Evolutionary conservation across 169 alveolate genomes (phyloP).

Genomic region (Babesia bigemina): DNA sequence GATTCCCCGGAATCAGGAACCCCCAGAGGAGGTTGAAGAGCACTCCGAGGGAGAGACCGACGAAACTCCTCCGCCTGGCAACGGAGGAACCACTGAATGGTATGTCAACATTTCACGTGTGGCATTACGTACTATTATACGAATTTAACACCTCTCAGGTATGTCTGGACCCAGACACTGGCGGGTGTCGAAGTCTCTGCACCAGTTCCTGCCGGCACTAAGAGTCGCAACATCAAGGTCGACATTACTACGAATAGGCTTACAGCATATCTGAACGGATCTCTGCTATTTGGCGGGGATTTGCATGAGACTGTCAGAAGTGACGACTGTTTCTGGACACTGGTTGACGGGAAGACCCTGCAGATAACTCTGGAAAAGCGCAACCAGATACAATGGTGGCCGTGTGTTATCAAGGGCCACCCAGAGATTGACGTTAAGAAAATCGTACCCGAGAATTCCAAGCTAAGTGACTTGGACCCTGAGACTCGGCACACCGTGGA

Average conservation of each 20-base stretch:
- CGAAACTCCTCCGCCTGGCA: slow-evolving; percentile 71
- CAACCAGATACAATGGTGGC: slow-evolving; percentile 95
- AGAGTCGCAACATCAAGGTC: slow-evolving; percentile 69
- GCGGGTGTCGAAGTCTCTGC: slow-evolving; percentile 74
- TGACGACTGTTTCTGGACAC: slow-evolving; percentile 94
- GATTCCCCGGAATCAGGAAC: slow-evolving; percentile 31
- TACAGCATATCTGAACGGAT: slow-evolving; percentile 74
- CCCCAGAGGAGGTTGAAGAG: slow-evolving; percentile 71
- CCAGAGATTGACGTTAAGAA: slow-evolving; percentile 94
- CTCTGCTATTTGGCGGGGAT: slow-evolving; percentile 86
- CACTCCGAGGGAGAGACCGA: slow-evolving; percentile 57
- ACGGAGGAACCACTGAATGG: slow-evolving; percentile 77
- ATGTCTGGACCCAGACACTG: slow-evolving; percentile 91
- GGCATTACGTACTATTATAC: slow-evolving; percentile 18
- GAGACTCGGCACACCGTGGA: slow-evolving; percentile 97
- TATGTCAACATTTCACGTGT: slow-evolving; percentile 26
- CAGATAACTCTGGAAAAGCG: slow-evolving; percentile 89
- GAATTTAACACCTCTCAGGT: slow-evolving; percentile 64
- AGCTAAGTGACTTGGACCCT: slow-evolving; percentile 93
- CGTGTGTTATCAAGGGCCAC: slow-evolving; percentile 92
- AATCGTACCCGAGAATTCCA: slow-evolving; percentile 97
- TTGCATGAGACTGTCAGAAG: slow-evolving; percentile 87
- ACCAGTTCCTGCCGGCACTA: slow-evolving; percentile 55
- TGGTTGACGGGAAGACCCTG: slow-evolving; percentile 87
- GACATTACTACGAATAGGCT: slow-evolving; percentile 72